phyloP scores from a whole-genome alignment of 2,329 filamentous ascomycete genomes.

The Apiospora marii region DNA sequence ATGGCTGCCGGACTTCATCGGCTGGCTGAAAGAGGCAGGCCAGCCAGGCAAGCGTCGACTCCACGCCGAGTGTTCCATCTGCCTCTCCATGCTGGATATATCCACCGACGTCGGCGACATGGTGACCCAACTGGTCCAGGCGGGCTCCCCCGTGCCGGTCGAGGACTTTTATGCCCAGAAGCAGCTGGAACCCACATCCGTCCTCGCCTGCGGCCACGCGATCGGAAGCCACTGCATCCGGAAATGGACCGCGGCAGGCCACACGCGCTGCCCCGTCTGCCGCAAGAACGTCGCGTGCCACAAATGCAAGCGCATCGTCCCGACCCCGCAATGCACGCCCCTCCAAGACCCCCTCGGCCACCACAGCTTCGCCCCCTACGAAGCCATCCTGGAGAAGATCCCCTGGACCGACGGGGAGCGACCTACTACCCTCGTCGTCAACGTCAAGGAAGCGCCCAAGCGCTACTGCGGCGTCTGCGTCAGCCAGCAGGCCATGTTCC shows the following conservation, averaged over 20 bases:
- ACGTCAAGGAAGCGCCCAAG: too few species aligned
- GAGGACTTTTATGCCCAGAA: background rate
- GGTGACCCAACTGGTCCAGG: background rate
- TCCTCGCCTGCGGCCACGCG: background rate
- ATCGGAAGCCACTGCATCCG: background rate
- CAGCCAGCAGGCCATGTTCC: background rate
- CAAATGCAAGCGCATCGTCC: background rate
- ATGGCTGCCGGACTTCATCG: background rate
- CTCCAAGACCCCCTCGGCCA: background rate
- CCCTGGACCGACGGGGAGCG: background rate
- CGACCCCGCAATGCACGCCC: background rate
- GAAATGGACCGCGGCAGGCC: background rate
- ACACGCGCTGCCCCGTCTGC: background rate
- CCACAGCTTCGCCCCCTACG: background rate
- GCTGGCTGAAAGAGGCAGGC: background rate
- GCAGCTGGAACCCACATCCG: background rate
- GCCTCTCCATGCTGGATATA: background rate
- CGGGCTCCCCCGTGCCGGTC: too few species aligned
- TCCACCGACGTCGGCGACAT: background rate
- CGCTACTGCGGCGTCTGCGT: background rate
- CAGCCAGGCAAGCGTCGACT: background rate
- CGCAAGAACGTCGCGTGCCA: background rate
- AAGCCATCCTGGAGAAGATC: background rate
- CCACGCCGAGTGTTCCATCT: background rate
- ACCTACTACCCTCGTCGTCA: background rate